A percentile compares a stretch with the other conserved stretches of the same genome.
Evolutionary conservation across 805 yeast genomes (phyloP).

Genomic region (Pichia cephalocereana): DNA sequence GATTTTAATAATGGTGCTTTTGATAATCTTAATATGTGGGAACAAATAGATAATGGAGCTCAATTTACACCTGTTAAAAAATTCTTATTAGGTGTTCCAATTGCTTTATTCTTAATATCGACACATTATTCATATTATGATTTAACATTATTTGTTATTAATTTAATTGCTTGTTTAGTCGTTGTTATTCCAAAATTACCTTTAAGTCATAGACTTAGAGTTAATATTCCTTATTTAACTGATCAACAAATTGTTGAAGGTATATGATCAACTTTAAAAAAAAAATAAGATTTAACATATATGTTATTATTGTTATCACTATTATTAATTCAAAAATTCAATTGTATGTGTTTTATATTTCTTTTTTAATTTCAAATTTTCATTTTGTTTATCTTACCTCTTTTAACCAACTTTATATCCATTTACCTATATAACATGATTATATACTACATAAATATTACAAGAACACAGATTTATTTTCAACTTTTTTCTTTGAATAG

Average conservation of each 20-base stretch:
- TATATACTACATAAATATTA: too few species aligned
- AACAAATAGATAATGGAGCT: slow-evolving; percentile 82
- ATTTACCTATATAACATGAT: too few species aligned
- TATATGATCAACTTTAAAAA: not conserved
- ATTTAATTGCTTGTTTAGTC: slow-evolving; percentile 70
- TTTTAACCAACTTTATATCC: too few species aligned
- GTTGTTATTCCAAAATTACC: slow-evolving; percentile 93
- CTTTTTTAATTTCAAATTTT: too few species aligned
- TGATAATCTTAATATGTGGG: slow-evolving; percentile 97
- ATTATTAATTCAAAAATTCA: too few species aligned
- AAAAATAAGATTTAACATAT: not conserved
- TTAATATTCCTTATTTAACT: slow-evolving; percentile 42
- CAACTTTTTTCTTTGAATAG: too few species aligned
- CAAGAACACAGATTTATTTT: too few species aligned
- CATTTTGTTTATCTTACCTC: too few species aligned
- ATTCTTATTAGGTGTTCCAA: slow-evolving; percentile 88
- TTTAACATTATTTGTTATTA: slow-evolving; percentile 65
- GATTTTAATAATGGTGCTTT: slow-evolving; percentile 96
- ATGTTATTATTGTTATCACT: too few species aligned
- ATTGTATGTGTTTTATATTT: too few species aligned
- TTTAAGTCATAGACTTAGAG: slow-evolving; percentile 67
- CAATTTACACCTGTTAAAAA: slow-evolving; percentile 96
- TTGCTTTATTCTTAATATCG: slow-evolving; percentile 70
- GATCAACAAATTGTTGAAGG: slow-evolving; percentile 25
- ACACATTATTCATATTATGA: slow-evolving; percentile 90